Percentiles rank a stretch among this genome's conserved stretches.
Conservation (phyloP, 2,329 filamentous ascomycete species). For the Scedosporium dehoogii region DNA sequence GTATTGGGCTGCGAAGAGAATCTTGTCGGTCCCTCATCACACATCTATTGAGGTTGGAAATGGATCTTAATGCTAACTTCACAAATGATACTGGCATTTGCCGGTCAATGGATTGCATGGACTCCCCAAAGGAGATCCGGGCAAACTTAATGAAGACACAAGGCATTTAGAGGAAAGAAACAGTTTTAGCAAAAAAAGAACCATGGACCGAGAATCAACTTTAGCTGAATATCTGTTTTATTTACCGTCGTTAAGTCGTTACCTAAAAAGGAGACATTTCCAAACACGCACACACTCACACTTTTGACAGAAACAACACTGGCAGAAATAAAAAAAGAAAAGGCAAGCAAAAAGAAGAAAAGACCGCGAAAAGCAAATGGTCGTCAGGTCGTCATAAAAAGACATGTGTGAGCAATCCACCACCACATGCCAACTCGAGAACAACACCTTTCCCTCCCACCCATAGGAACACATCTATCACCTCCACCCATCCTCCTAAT, state of each 20-base stretch:
- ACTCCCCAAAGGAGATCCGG: too few species aligned
- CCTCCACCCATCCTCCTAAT: neutral
- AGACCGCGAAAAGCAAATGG: constrained; percentile 8
- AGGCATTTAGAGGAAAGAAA: too few species aligned
- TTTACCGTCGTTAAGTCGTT: constrained; percentile 30
- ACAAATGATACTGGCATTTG: too few species aligned
- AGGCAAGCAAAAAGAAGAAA: neutral
- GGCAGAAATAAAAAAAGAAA: constrained; percentile 15
- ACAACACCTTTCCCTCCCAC: neutral
- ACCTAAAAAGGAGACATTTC: constrained; percentile 26
- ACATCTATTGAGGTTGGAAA: too few species aligned
- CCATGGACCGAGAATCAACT: neutral
- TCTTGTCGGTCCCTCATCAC: too few species aligned
- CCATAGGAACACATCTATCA: constrained; percentile 6
- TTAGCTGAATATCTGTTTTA: constrained; percentile 17
- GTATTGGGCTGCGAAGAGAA: too few species aligned
- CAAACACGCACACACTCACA: constrained; percentile 11
- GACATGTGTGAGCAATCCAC: constrained; percentile 14
- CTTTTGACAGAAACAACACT: constrained; percentile 19
- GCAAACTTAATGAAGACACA: too few species aligned
- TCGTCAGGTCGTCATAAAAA: constrained; percentile 27
- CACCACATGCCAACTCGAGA: neutral
- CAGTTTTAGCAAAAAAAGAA: too few species aligned
- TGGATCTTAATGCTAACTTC: too few species aligned
- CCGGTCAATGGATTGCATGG: too few species aligned